These are phyloP conservation scores for Boletus rubescentipes DNA, from an alignment of 768 basidiomycete species.

Conservation along the genomic window DNA sequence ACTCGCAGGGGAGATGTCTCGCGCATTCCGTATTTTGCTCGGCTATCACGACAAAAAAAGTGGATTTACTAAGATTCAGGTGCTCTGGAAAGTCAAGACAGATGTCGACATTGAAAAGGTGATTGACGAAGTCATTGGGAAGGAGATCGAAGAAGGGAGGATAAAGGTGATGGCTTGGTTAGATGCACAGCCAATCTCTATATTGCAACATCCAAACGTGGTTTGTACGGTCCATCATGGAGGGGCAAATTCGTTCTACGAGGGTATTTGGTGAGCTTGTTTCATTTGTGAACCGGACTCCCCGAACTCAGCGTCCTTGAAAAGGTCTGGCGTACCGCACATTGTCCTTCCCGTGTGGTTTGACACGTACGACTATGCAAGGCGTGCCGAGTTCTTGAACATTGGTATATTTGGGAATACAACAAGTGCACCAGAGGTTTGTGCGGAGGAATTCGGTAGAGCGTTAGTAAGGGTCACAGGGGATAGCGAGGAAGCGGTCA, in stretches of 20 bases:
- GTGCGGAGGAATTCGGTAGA: neutral
- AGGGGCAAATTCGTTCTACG: slow-evolving; percentile 4
- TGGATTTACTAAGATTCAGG: neutral
- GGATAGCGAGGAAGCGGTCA: slow-evolving; percentile 1
- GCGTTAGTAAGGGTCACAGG: slow-evolving; percentile 6
- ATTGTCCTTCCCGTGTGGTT: slow-evolving; percentile 12
- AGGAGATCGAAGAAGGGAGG: slow-evolving; percentile 4
- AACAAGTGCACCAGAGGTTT: neutral
- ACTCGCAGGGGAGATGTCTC: neutral
- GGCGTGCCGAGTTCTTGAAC: slow-evolving; percentile 1
- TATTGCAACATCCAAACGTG: slow-evolving; percentile 1
- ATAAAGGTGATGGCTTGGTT: slow-evolving; percentile 12
- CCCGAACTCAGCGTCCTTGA: neutral
- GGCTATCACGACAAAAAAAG: neutral
- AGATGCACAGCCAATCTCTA: slow-evolving; percentile 7
- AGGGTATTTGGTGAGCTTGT: neutral
- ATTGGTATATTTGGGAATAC: slow-evolving; percentile 5
- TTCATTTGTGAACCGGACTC: neutral
- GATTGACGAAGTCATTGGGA: neutral
- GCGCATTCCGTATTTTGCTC: slow-evolving; percentile 8
- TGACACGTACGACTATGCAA: slow-evolving; percentile 10
- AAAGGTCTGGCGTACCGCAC: slow-evolving; percentile 13
- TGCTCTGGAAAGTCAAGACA: slow-evolving; percentile 9
- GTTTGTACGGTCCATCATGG: neutral
- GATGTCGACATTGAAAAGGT: neutral